phyloP scores from a whole-genome alignment of 208 protist species.

The Acanthamoeba divionensis region DNA sequence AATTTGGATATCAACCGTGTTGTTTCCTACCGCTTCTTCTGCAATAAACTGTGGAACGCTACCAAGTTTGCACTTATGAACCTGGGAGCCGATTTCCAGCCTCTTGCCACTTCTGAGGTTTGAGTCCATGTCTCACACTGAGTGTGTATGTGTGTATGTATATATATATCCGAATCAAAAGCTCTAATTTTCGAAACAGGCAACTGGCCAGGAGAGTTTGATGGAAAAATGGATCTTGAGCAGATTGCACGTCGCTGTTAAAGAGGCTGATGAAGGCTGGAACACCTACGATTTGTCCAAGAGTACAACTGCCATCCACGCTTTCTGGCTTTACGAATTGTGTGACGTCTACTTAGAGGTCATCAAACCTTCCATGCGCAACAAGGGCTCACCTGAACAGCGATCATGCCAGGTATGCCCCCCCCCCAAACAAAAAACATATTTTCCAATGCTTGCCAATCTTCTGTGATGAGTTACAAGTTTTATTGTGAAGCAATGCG shows the following conservation, averaged over 20 bases:
- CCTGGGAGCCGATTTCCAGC: neutral
- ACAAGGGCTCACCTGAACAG: constrained; percentile 15
- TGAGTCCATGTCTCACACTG: neutral
- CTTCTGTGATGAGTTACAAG: too few species aligned
- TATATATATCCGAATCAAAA: neutral
- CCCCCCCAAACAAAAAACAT: too few species aligned
- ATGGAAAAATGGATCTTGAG: constrained; percentile 94
- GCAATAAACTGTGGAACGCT: constrained; percentile 99
- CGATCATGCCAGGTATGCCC: constrained; percentile 62
- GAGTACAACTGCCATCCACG: constrained; percentile 87
- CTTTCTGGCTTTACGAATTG: constrained; percentile 97
- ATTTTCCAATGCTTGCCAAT: too few species aligned
- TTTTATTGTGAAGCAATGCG: too few species aligned
- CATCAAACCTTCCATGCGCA: constrained; percentile 87
- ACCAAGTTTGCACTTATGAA: constrained; percentile 90
- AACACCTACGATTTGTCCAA: constrained; percentile 89
- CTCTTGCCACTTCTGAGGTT: neutral
- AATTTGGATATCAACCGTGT: constrained; percentile 98
- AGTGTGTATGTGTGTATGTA: neutral
- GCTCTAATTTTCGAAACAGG: neutral
- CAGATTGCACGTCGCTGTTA: constrained; percentile 86
- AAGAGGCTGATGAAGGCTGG: constrained; percentile 80
- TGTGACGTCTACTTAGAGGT: constrained; percentile 97
- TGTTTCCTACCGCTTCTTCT: constrained; percentile 96
- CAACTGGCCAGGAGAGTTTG: neutral